Base-by-base conservation (phyloP, 805 yeast genomes). In the Danielia oregonensis region DNA sequence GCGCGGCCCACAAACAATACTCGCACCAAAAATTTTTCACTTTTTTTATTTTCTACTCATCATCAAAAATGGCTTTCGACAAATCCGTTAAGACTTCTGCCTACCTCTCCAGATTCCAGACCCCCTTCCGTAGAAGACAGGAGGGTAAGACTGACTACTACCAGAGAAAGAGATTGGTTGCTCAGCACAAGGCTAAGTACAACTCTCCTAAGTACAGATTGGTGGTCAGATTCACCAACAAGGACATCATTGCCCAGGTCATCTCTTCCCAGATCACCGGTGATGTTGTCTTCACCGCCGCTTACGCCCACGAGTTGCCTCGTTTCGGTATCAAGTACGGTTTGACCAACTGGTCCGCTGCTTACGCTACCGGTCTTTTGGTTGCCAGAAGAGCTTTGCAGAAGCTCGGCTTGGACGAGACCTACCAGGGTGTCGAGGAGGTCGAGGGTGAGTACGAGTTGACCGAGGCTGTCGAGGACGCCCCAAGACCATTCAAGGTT, bases 141-240 rank as follows among this genome's bases (percentile, higher is more conserved):
- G 97, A 93, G 78, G 98, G 98, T 78, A 93, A 93, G 82, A 93
- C 98, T 68, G 98, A 93, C 74, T 93, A 89, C 95, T 93, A 89
- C 82, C 96, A 93, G 73, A 89, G 98, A 83, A 93, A 93, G 95
- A 88, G 97, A 79, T 79, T 93, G 68, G 93, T 93, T 65, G 79
- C 97, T 63, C 98, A 93, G 79, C 96, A 91, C 93, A 93, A 93
- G 89, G 96, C 96, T 70, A 93, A 93, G 81, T 93, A 93, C 94
- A 82, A 80, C 84, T 70, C 96, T 67, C 98, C 98, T 76, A 93
- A 93, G 81, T 93, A 91, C 86, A 89, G 98, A 83, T 80, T 93
- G 65, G 98, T 93, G 54, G 97, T 93, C 54, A 88, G 98, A 81
- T 86, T 93, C 93, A 87, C 98, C 81, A 91, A 93, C 96, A 88